Base-by-base conservation (phyloP, 129 eudicot genomes). In the Chrysanthemum lavandulifolium region DNA sequence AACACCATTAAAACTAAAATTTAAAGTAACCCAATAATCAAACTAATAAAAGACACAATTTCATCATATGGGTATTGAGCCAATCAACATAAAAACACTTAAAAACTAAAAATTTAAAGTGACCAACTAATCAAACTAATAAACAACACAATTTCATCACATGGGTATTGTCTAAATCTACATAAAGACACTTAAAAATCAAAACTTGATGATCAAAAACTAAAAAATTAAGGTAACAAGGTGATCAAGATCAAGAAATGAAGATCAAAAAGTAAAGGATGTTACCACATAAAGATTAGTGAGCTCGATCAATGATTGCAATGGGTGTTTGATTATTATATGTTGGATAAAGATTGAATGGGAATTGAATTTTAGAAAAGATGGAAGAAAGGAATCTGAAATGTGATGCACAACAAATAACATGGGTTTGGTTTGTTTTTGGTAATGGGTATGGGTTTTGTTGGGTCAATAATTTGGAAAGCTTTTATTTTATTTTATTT, bases 391-490 rank as follows among this genome's bases (percentile, higher is more conserved):
- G 55, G 82, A 72, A 65, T 65, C 73, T 69, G 9, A 31, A 60
- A 33, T 70, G 76, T 77, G 81, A 78, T 5, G 68, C 72, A 64
- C 63, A 65, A 56, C 40, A 54, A 54, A 43, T 8, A 68, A 59
- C 69, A 36, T 74, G 50, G 71, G 54, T 14, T 56, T 55, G 69
- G 18, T 72, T 74, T 65, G 27, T 31, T 31, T 31, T 5, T 33
- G 73, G 72, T 53, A 21, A 21, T 21, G 80, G 47, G 63, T 11
- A n/a, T 55, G 48, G 69, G 51, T 61, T 47, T 29, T n/a, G 74
- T 66, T 68, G 77, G 78, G 77, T 78, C 77, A 71, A 78, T 59
- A 15, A 72, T 59, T 48, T 61, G 15, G 15, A 50, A 9, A 58
- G 18, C 8, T 13, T 15, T 15, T 9, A 8, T 57, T 16, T 3